phyloP scores from a whole-genome alignment of 2,329 filamentous ascomycete genomes.

The Colletotrichum simmondsii region DNA sequence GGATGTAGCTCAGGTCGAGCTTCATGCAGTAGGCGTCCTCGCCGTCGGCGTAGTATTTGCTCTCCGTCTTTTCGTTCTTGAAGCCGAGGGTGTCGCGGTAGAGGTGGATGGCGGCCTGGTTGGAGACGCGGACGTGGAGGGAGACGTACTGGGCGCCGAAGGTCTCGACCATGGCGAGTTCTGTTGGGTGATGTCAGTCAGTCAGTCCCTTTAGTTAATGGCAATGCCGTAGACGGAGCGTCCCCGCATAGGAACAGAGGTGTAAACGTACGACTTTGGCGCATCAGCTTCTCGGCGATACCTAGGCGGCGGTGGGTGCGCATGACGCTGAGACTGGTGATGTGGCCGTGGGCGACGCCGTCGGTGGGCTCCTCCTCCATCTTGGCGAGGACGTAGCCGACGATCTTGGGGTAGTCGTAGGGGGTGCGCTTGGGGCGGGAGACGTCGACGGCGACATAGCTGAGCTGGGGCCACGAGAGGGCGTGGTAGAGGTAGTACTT shows the following conservation, averaged over 20 bases:
- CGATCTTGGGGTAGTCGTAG: conserved; percentile 95
- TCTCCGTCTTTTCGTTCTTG: conserved; percentile 84
- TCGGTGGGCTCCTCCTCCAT: conserved; percentile 98
- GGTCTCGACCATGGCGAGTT: conserved; percentile 96
- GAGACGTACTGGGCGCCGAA: conserved; percentile 93
- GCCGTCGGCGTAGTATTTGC: conserved; percentile 96
- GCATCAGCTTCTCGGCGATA: conserved; percentile 97
- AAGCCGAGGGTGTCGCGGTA: conserved; percentile 95
- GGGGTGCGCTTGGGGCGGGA: conserved; percentile 80
- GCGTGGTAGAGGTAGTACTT: conserved; percentile 99
- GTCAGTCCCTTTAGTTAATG: too few relatives aligned
- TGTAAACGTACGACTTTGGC: conserved; percentile 79
- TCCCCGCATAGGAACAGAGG: too few relatives aligned
- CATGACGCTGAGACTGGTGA: conserved; percentile 96
- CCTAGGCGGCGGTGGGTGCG: conserved; percentile 90
- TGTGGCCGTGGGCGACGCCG: conserved; percentile 93
- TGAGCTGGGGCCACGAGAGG: conserved; percentile 96
- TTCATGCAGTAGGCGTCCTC: conserved; percentile 97
- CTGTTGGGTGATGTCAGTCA: conserved; percentile 42
- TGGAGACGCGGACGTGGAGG: conserved; percentile 94
- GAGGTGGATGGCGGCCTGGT: conserved; percentile 88
- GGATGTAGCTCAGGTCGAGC: conserved; percentile 78
- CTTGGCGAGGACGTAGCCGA: conserved; percentile 99
- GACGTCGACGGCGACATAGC: conserved; percentile 94
- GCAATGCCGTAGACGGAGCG: too few relatives aligned